A percentile compares a stretch with the other conserved stretches of the same genome.
Evolutionary conservation across 495 filamentous ascomycete genomes (phyloP).

Genomic region (Astrothelium macrocarpum): DNA sequence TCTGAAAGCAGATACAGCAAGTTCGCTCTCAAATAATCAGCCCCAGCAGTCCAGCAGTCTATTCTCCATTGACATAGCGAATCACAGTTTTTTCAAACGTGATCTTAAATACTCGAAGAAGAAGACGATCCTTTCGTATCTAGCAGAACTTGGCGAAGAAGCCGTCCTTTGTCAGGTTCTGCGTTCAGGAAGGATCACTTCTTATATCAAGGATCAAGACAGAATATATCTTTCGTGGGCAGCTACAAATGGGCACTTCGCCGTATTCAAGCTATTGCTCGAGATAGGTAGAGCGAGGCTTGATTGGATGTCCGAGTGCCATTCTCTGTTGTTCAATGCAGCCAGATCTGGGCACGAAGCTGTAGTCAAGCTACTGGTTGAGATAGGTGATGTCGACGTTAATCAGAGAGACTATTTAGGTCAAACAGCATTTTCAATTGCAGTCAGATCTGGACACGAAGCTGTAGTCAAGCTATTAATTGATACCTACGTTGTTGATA

Average conservation of each 20-base stretch:
- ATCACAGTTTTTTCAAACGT: not conserved
- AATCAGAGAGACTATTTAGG: not conserved
- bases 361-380: not conserved
- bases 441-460: not conserved
- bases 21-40: not conserved
- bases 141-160: not conserved
- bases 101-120: not conserved
- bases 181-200: no score
- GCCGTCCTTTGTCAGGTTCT: not conserved
- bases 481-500: not conserved
- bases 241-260: no score
- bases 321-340: not conserved
- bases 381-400: not conserved
- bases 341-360: not conserved
- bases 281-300: no score
- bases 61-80: not conserved
- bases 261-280: no score
- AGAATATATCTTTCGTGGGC: no score
- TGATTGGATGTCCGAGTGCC: no score
- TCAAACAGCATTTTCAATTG: not conserved
- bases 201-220: no score
- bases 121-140: not conserved
- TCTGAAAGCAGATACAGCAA: not conserved
- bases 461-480: slow-evolving; percentile 9
- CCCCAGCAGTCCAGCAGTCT: not conserved